A percentile compares a stretch with the other conserved stretches of the same genome.
Evolutionary conservation across 73 alveolate species (phyloP).

Genomic region (Durusdinium trenchii): DNA sequence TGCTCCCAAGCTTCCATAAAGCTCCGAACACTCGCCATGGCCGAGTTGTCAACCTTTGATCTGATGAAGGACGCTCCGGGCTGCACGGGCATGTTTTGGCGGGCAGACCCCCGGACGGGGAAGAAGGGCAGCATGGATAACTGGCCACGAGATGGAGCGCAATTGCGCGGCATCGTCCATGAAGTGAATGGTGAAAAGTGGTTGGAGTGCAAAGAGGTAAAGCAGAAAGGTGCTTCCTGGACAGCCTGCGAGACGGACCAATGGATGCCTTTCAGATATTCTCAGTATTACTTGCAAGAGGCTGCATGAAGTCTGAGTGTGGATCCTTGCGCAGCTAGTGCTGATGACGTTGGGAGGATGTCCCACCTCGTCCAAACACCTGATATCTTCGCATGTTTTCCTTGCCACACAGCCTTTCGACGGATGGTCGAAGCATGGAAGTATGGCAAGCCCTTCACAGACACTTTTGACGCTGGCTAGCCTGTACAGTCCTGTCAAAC

Average conservation of each 20-base stretch:
- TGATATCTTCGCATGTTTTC: no score
- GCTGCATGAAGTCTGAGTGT: neutral
- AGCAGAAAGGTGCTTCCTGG: slow-evolving; percentile 70
- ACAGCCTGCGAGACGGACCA: slow-evolving; percentile 20
- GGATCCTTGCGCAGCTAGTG: neutral
- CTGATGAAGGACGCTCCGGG: slow-evolving; percentile 57
- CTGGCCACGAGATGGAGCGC: slow-evolving; percentile 79
- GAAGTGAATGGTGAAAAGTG: slow-evolving; percentile 49
- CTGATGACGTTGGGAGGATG: slow-evolving; percentile 62
- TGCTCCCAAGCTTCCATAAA: no score
- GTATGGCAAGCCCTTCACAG: no score
- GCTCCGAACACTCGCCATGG: no score
- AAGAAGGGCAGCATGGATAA: slow-evolving; percentile 71
- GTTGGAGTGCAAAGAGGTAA: slow-evolving; percentile 75
- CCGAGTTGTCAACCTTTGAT: slow-evolving; percentile 10
- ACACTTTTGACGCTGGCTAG: no score
- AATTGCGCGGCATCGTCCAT: slow-evolving; percentile 53
- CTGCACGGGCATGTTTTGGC: slow-evolving; percentile 69
- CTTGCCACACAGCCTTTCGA: no score
- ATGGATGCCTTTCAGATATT: slow-evolving; percentile 74
- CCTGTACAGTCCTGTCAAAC: no score
- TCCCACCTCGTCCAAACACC: no score
- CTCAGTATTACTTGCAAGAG: slow-evolving; percentile 73
- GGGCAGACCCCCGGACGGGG: slow-evolving; percentile 74
- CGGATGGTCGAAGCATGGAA: no score